Evolutionary conservation across 768 basidiomycete species (phyloP), one percentile per base, ranked within the genome.

Genomic region (Amanita rubescens): DNA sequence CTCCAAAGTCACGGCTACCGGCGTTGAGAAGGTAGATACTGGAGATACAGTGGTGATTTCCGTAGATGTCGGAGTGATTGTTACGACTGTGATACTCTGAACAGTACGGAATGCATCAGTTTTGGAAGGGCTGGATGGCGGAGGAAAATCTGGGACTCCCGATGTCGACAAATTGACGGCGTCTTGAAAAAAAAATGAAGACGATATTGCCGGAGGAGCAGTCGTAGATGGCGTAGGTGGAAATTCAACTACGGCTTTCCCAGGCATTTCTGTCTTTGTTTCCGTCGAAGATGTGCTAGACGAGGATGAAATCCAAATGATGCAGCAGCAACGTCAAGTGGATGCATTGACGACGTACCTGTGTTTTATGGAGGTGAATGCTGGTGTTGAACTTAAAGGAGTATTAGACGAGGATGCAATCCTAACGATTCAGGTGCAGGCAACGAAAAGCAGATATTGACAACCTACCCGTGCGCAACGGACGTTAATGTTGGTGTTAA

Each of bases 11-110:
- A 77, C 54, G 17, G 73, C 64, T 19, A 75, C 66, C 9, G 75
- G 71, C n/a, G 61, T 68, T 2, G 75, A 63, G 15, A 77, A 72
- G 15, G 77, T 79, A 12, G 75, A 72, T 30, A 70, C 69, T 1
- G 73, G 69, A 20, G 63, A 58, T 48, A 71, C 71, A 2, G 69
- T 74, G 39, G 72, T 64, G 3, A 75, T 77, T 58, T 71, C 71
- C 11, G 75, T 74, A 20, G 59, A 59, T 11, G 69, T 68, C 22
- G 63, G 53, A 20, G 52, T n/a, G n/a, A n/a, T n/a, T n/a, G n/a
- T 50, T 27, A 65, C 57, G 30, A 65, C 56, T 45, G 59, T 63
- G 15, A 54, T 59, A 27, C 49, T 57, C 15, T 60, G 53, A n/a
- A 54, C 51, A 15, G 46, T 55, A 10, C 59, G 59, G 8, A 65